Evolutionary conservation across 2,329 filamentous ascomycete genomes (phyloP).

Genomic region (Pestalotiopsis sp.): DNA sequence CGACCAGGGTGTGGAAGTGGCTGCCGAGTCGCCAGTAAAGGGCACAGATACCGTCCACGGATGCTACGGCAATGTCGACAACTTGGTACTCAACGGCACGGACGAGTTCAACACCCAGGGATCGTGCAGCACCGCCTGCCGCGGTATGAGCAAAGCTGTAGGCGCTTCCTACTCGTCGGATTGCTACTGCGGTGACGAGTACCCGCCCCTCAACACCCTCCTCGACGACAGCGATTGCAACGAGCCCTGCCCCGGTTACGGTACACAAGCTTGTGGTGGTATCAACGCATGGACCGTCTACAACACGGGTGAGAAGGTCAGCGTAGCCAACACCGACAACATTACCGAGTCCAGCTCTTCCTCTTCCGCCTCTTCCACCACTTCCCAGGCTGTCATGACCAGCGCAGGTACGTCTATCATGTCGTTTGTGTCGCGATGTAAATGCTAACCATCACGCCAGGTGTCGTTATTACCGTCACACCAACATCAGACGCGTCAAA

Average conservation of each 20-base stretch:
- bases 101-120: slow-evolving; percentile 42
- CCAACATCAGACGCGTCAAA: slow-evolving; percentile 27
- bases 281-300: slow-evolving; percentile 47
- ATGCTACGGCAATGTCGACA: slow-evolving; percentile 50
- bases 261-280: slow-evolving; percentile 62
- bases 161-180: slow-evolving; percentile 62
- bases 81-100: slow-evolving; percentile 31
- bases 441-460: slow-evolving; percentile 8
- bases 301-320: slow-evolving; percentile 51
- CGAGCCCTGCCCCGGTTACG: slow-evolving; percentile 66
- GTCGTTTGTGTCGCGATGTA: background rate
- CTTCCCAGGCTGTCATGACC: slow-evolving; percentile 21
- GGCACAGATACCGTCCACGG: slow-evolving; percentile 49
- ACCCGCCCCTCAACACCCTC: slow-evolving; percentile 61
- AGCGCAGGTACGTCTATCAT: slow-evolving; percentile 5
- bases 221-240: slow-evolving; percentile 64
- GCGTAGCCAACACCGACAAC: slow-evolving; percentile 35
- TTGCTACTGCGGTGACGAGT: slow-evolving; percentile 74
- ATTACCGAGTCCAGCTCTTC: slow-evolving; percentile 32
- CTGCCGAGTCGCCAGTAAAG: slow-evolving; percentile 37
- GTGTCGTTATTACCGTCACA: slow-evolving; percentile 20
- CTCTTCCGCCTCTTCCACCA: slow-evolving; percentile 23
- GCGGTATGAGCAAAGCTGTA: slow-evolving; percentile 51
- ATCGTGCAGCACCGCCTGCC: slow-evolving; percentile 44
- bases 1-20: slow-evolving; percentile 29